A percentile compares a stretch with the other conserved stretches of the same genome.
These are phyloP conservation scores for Penicillium paradoxum DNA, from an alignment of 495 filamentous ascomycete genomes.

Conservation along the genomic window DNA sequence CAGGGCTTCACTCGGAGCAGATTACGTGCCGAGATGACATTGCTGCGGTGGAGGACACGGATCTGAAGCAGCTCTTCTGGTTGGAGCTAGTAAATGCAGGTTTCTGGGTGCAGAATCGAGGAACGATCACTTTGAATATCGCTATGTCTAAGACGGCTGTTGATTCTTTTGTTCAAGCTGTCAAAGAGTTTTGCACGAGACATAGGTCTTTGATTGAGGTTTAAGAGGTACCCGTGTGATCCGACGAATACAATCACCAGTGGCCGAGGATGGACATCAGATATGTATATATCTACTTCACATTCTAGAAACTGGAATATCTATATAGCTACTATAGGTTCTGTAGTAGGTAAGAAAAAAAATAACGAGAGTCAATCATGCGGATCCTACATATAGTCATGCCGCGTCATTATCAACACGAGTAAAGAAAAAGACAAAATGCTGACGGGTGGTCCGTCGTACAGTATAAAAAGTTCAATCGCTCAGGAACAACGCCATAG, in stretches of 20 bases:
- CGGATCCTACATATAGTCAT: constrained; percentile 24
- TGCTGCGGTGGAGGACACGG: not conserved
- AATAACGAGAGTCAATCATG: not conserved
- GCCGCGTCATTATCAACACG: constrained; percentile 38
- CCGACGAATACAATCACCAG: too few relatives aligned
- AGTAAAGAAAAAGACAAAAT: constrained; percentile 16
- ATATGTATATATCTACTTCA: too few relatives aligned
- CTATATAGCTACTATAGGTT: too few relatives aligned
- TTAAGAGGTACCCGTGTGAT: not conserved
- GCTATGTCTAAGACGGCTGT: not conserved
- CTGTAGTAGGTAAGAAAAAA: not conserved
- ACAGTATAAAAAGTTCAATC: constrained; percentile 7
- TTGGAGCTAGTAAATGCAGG: constrained; percentile 5
- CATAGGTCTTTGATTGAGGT: not conserved
- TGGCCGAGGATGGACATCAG: too few relatives aligned
- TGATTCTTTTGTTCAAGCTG: not conserved
- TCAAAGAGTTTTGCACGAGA: not conserved
- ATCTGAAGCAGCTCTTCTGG: constrained; percentile 9
- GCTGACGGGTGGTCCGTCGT: constrained; percentile 13
- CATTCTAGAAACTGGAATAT: too few relatives aligned
- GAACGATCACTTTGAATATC: constrained; percentile 4
- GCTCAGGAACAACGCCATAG: constrained; percentile 25
- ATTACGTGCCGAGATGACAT: not conserved
- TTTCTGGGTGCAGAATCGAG: constrained; percentile 5
- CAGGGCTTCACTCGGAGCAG: not conserved